Base-by-base conservation (phyloP, 495 filamentous ascomycete species). In the Aspergillus baeticus region DNA sequence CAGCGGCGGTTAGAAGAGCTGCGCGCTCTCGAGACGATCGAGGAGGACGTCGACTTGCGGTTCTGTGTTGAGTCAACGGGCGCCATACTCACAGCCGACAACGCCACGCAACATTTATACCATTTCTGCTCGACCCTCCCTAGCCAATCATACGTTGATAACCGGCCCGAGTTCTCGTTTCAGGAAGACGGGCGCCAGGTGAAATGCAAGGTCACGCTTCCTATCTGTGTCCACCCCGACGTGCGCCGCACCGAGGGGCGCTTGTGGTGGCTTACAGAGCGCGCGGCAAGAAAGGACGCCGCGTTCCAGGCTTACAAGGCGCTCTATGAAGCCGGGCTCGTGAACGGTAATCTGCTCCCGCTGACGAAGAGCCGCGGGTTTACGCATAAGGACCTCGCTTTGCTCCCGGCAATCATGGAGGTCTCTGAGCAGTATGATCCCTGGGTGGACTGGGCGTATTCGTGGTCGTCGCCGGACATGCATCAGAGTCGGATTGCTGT, bases 331-430 rank as follows among this genome's bases (percentile, higher is more conserved):
- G 85, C 81, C 37, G 86, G 87, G 0, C 72, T 96, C 20, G 70
- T 97, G 18, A 91, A 92, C 47, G 81, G 96, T 38, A 83, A 96
- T 58, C 76, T 97, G 1, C 74, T 96, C 51, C 93, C 94, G 1
- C 31, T 71, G 47, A 68, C 62, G 1, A 53, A 63, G 10, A 70
- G 65, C 26, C 54, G 61, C 5, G 68, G 69, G 23, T 55, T 68
- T 4, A 47, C 43, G 2, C 39, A 51, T 13, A 46, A 52, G 3
- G 54, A 66, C 7, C 33, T 58, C 10, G 21, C 2, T 18, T 15
- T 20, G 8, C 13, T 69, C 2, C 68, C 71, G 0, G 47, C 69
- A 0, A 42, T 84, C 10, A 64, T 80, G 10, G 62, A 75, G 15
- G 86, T 87, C 2, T 69, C 75, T 10, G 77, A 75, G 34, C 77